Base-by-base conservation (phyloP, 2,329 filamentous ascomycete genomes). In the Fusarium armeniacum region DNA sequence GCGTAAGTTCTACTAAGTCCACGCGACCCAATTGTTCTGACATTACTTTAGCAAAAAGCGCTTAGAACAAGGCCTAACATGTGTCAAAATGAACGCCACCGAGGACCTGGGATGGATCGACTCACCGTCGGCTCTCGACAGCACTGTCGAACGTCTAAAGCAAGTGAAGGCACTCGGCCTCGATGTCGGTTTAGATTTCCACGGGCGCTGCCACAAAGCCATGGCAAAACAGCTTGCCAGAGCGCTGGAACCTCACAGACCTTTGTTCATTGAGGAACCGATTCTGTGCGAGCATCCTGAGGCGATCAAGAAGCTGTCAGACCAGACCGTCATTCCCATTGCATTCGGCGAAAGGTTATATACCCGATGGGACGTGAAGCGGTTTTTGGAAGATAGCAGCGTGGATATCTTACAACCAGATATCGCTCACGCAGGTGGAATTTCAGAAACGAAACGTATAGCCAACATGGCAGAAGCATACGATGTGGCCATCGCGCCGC, bases 81-180 rank as follows among this genome's bases (percentile, higher is more conserved):
- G 86, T 6, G 86, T 93, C 56, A 94, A 94, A 76, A 94, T 94
- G 91, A 93, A 94, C 75, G 92, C 86, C 8, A 94, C 91, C 0
- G 90, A 91, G 74, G 91, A 93, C 66, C 79, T 93, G 2, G 89
- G 87, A 69, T 94, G 91, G 91, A 83, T 94, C 0, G 92, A 94
- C 77, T 91, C 90, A 1, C 92, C 92, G 0, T 81, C 84, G 0
- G 83, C 84, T 0, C 83, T 94, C 0, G 84, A 91, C 45, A 82
- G 85, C 7, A 89, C 87, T 45, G 87, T 93, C 4, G 87, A 91
- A 61, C 84, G 92, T 3, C 81, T 94, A 15, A 89, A 90, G 70
- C 83, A 86, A 0, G 91, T 94, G 12, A 93, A 91, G 75, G 83
- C 84, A 0, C 79, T 93, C 0, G 91, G 91, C 2, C 85, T 94